Evolutionary conservation across 805 yeast species (phyloP), one percentile per base, ranked within the genome.

Genomic region (Kuraishia piskuri): DNA sequence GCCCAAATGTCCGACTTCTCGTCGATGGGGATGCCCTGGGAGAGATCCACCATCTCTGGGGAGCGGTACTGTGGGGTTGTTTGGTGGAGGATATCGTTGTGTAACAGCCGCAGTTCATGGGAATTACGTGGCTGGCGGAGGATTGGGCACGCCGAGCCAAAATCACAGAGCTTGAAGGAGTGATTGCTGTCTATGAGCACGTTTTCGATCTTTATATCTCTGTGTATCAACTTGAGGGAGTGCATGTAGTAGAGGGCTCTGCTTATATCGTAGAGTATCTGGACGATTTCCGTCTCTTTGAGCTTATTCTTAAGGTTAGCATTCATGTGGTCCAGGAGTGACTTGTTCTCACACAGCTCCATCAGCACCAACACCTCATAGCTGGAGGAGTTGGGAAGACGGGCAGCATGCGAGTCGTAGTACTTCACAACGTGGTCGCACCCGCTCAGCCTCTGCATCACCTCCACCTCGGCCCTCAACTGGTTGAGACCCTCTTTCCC

Each of bases 1-100:
- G 99, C 99, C 99, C 99, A 92, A 50, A 92, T 88, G 69, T 92
- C 99, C 7, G 92, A 78, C 68, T 90, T 90, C 62, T 91, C 95
- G 68, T 92, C 94, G 46, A 92, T 87, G 1, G 97, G 94, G 49
- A 83, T 71, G 6, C 90, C 88, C 49, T 90, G 74, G 65, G 86
- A 85, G 23, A 91, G 75, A 68, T 92, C 97, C 54, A 92, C 80
- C 98, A 92, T 94, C 65, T 92, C 99, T 0, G 99, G 99, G 0
- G 95, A 77, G 57, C 99, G 75, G 66, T 92, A 92, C 68, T 94
- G 99, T 17, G 96, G 96, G 3, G 99, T 92, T 0, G 99, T 92
- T 64, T 92, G 96, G 57, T 84, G 82, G 62, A 89, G 79, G 53
- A 92, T 82, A 65, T 92, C 97, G 62, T 88, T 89, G 53, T 88